These are phyloP conservation scores for Megacollybia marginata DNA, from an alignment of 768 basidiomycete genomes.

Conservation along the genomic window DNA sequence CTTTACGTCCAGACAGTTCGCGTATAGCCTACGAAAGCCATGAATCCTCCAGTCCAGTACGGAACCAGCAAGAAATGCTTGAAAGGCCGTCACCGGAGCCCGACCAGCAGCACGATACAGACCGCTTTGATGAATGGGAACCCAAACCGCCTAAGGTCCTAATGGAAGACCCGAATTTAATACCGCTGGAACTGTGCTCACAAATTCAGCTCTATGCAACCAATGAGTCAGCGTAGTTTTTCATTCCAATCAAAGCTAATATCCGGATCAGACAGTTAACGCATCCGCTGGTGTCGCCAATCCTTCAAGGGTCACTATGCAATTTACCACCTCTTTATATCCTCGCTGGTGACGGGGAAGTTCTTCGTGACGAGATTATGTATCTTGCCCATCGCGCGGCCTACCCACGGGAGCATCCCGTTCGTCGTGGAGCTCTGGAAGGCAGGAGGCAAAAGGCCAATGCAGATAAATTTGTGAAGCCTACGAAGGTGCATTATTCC, in stretches of 20 bases:
- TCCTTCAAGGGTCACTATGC: conserved; percentile 64
- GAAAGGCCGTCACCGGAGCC: conserved; percentile 4
- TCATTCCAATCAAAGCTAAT: neutral
- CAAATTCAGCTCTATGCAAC: conserved; percentile 78
- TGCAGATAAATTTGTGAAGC: conserved; percentile 37
- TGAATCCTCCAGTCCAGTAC: conserved; percentile 7
- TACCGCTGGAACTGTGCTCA: conserved; percentile 41
- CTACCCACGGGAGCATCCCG: conserved; percentile 56
- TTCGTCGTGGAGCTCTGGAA: conserved; percentile 43
- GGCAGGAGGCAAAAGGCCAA: conserved; percentile 45
- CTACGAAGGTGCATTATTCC: conserved; percentile 35
- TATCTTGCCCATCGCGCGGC: conserved; percentile 79
- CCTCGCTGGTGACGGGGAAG: conserved; percentile 65
- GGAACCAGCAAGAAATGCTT: conserved; percentile 26
- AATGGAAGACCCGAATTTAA: conserved; percentile 36
- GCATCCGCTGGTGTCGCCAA: conserved; percentile 68
- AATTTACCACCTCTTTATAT: conserved; percentile 74
- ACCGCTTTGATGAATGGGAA: conserved; percentile 33
- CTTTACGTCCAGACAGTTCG: conserved; percentile 25
- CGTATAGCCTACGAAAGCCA: conserved; percentile 8
- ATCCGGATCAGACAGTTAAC: conserved; percentile 38
- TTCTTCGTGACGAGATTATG: conserved; percentile 71
- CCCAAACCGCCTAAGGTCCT: conserved; percentile 51
- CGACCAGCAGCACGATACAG: conserved; percentile 7
- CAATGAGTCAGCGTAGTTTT: conserved; percentile 44